Evolutionary conservation across 352 stramenopile genomes (phyloP).

Genomic region (Pythium coloratum): DNA sequence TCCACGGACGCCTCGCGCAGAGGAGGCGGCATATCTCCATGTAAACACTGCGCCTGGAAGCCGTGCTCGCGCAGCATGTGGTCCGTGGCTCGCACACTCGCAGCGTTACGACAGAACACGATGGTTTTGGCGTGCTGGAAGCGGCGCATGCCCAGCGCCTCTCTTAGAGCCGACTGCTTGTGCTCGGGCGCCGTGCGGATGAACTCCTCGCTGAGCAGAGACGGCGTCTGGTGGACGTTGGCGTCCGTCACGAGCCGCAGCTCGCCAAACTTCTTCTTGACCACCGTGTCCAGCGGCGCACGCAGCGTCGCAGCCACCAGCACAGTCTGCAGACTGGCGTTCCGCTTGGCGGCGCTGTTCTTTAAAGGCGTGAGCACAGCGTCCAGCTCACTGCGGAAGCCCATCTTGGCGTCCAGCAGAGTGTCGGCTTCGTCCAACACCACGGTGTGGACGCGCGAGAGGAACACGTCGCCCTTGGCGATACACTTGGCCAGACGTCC

Average conservation of each 20-base stretch:
- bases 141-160: conserved; percentile 46
- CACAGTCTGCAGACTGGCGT: conserved; percentile 58
- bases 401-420: conserved; percentile 82
- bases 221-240: conserved; percentile 70
- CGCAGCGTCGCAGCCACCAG: conserved; percentile 74
- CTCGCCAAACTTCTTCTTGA: conserved; percentile 68
- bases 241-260: conserved; percentile 63
- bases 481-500: conserved; percentile 75
- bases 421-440: conserved; percentile 83
- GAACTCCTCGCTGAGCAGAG: conserved; percentile 63
- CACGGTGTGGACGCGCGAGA: conserved; percentile 71
- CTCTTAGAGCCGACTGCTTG: conserved; percentile 72
- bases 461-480: conserved; percentile 63
- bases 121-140: conserved; percentile 55
- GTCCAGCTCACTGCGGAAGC: conserved; percentile 74
- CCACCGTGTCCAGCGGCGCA: conserved; percentile 65
- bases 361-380: conserved; percentile 65
- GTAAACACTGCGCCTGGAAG: conserved; percentile 62
- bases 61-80: conserved; percentile 83
- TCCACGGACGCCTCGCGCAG: conserved; percentile 59
- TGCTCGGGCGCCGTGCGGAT: conserved; percentile 56
- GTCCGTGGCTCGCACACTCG: conserved; percentile 73
- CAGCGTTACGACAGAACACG: conserved; percentile 75
- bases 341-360: conserved; percentile 59
- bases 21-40: conserved; percentile 69